phyloP scores from a whole-genome alignment of 1,284 basidiomycete species.

The Xerocomus minutiporus region DNA sequence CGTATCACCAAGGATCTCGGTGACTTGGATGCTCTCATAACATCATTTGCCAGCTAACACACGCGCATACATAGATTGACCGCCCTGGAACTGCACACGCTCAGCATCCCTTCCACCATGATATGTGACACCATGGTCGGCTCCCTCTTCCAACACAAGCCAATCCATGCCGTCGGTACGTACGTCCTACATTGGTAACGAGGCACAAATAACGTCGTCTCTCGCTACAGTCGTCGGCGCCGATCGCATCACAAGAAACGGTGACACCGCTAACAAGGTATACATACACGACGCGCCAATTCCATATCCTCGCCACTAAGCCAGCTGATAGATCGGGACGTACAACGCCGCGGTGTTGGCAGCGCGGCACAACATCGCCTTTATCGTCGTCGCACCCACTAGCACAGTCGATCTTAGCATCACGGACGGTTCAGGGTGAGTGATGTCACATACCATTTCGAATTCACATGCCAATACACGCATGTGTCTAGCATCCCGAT shows the following conservation, averaged over 20 bases:
- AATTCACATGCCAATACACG: not conserved
- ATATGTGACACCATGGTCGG: constrained; percentile 95
- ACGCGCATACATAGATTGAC: constrained; percentile 55
- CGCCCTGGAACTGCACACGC: constrained; percentile 78
- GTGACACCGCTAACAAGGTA: constrained; percentile 92
- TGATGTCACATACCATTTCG: constrained; percentile 5
- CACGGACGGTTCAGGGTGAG: constrained; percentile 67
- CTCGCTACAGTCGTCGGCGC: constrained; percentile 65
- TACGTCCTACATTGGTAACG: not conserved
- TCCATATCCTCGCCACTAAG: not conserved
- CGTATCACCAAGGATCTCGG: constrained; percentile 89
- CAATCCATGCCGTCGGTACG: constrained; percentile 83
- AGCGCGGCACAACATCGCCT: constrained; percentile 78
- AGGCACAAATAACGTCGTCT: not conserved
- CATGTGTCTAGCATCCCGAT: constrained; percentile 74
- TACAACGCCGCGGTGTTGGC: constrained; percentile 89
- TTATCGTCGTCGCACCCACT: constrained; percentile 86
- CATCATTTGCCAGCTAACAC: not conserved
- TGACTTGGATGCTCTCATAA: constrained; percentile 21
- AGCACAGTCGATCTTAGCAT: constrained; percentile 83
- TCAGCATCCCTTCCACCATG: constrained; percentile 85
- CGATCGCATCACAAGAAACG: constrained; percentile 83
- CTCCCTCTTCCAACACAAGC: constrained; percentile 81
- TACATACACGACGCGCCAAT: not conserved
- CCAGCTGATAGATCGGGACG: constrained; percentile 69